Base-by-base conservation (phyloP, 2,329 filamentous ascomycete genomes). In the Epichloe amarillans region DNA sequence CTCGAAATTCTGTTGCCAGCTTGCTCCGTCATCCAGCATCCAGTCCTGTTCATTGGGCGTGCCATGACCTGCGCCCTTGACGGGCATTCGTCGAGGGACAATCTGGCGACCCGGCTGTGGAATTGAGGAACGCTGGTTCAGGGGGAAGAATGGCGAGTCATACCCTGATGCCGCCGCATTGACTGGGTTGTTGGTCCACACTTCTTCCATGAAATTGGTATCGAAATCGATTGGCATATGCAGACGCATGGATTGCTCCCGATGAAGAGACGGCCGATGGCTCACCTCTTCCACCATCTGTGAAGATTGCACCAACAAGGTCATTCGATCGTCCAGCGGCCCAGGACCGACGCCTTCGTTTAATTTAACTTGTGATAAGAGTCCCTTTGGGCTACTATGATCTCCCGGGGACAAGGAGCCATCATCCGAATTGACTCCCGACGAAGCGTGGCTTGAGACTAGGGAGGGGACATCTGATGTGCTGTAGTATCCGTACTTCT, bases 401-500 rank as follows among this genome's bases (percentile, higher is more conserved):
- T 68, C 67, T 15, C 57, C 56, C 36, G 57, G 57, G 39, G 52
- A 19, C 44, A 52, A 51, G n/a, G 58, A 37, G 10, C 57, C 57
- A 17, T 60, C 59, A 37, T 66, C 62, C 10, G 63, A 62, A 7
- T 60, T 26, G 3, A 51, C 55, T 3, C 66, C 62, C 4, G 64
- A 66, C 6, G 60, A 51, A 4, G 57, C 52, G 56, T 62, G 43
- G 59, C 68, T 58, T 52, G 67, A 69, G 23, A 54, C 58, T 19
- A 79, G 79, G 2, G 80, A 82, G 2, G 76, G 74, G 6, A 81
- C 73, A 49, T 83, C 80, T 0, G 76, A 75, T 49, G 77, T 76
- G 61, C 70, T 80, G 58, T 84, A 89, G 2, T 76, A 77, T 1
- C 88, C 88, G 66, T 86, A 95, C 66, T 84, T 91, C 43, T 79